These are phyloP conservation scores for Selaginella moellendorffii DNA, from an alignment of 75 land plant species.

Conservation along the genomic window DNA sequence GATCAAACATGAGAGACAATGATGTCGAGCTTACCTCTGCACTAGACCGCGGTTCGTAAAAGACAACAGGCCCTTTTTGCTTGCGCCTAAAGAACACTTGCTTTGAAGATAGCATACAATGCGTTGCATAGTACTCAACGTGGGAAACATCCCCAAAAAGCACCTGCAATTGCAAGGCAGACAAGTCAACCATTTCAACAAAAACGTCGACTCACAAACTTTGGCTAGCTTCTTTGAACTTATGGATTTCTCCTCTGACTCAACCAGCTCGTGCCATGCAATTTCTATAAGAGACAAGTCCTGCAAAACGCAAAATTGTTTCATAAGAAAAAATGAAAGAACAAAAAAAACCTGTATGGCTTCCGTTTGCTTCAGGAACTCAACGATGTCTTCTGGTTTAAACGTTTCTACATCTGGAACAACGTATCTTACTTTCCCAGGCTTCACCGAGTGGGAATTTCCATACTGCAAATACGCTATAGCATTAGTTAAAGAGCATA, in stretches of 20 bases:
- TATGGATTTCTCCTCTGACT: conserved; percentile 44
- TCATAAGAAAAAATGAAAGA: neutral
- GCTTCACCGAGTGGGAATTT: conserved; percentile 49
- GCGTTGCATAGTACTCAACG: conserved; percentile 77
- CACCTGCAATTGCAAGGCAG: conserved; percentile 29
- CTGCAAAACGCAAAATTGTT: conserved; percentile 22
- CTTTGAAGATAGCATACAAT: conserved; percentile 67
- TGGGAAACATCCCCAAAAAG: conserved; percentile 57
- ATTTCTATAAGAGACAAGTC: conserved; percentile 65
- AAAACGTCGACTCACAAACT: conserved; percentile 22
- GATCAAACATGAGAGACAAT: neutral
- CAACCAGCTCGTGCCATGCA: conserved; percentile 85
- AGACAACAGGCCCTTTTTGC: conserved; percentile 36
- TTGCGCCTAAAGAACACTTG: conserved; percentile 56
- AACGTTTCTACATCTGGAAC: conserved; percentile 73
- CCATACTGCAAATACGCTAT: conserved; percentile 45
- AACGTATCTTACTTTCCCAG: conserved; percentile 71
- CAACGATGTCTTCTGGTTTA: conserved; percentile 39
- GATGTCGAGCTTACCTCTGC: conserved; percentile 36
- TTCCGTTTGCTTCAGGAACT: conserved; percentile 45
- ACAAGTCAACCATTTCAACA: conserved; percentile 7
- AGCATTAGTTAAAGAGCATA: neutral
- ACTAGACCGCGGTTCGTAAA: conserved; percentile 65
- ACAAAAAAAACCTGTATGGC: conserved; percentile 23
- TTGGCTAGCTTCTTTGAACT: conserved; percentile 63